Evolutionary conservation across 805 yeast genomes (phyloP).

Genomic region (Sungouiozyma ichnusensis): DNA sequence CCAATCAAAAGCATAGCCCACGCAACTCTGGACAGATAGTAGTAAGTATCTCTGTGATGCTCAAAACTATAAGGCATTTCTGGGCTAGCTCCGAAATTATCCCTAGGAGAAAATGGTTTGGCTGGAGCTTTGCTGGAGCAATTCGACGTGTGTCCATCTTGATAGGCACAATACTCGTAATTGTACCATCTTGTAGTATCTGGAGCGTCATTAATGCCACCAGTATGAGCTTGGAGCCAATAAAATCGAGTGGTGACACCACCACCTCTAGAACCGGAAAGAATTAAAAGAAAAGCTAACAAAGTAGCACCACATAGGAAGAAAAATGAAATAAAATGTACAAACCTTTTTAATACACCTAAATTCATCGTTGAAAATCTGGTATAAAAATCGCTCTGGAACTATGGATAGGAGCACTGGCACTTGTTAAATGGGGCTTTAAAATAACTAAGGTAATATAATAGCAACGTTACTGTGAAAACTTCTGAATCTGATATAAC

Average conservation of each 20-base stretch:
- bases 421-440: neutral
- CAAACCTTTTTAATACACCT: slow-evolving; percentile 15
- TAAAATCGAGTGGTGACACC: slow-evolving; percentile 56
- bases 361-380: neutral
- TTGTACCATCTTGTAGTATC: slow-evolving; percentile 64
- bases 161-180: slow-evolving; percentile 49
- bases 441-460: too few species aligned
- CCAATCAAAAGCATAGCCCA: slow-evolving; percentile 56
- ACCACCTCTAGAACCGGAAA: slow-evolving; percentile 49
- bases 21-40: slow-evolving; percentile 57
- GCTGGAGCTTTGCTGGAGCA: slow-evolving; percentile 58
- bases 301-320: slow-evolving; percentile 39
- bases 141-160: slow-evolving; percentile 35
- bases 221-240: slow-evolving; percentile 73
- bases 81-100: slow-evolving; percentile 48
- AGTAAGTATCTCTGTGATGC: slow-evolving; percentile 41
- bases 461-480: too few species aligned
- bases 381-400: too few species aligned
- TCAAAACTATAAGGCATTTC: slow-evolving; percentile 48
- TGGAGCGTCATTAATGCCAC: slow-evolving; percentile 35
- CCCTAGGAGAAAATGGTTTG: slow-evolving; percentile 74
- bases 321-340: slow-evolving; percentile 23
- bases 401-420: too few species aligned
- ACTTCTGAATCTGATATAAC: too few species aligned
- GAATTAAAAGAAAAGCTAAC: slow-evolving; percentile 49